A percentile compares a stretch with the other conserved stretches of the same genome.
Evolutionary conservation across 306 rosid genomes (phyloP).

Genomic region (Senna tora): DNA sequence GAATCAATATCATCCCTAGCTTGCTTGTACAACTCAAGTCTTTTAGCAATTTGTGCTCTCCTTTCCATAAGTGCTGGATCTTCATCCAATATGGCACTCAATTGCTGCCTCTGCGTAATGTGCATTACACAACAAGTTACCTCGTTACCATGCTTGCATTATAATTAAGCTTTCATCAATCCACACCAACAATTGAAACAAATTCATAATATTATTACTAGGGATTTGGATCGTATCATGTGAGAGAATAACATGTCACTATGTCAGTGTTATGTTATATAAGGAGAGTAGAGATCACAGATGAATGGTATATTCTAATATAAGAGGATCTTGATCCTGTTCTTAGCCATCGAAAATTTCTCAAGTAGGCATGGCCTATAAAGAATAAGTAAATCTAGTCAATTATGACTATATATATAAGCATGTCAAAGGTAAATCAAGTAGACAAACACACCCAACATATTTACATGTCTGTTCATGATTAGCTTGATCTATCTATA

Average conservation of each 20-base stretch:
- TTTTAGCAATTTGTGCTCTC: constrained; percentile 74
- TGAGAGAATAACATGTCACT: too few species aligned
- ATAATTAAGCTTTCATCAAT: constrained; percentile 9
- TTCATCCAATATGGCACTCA: constrained; percentile 92
- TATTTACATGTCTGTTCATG: too few species aligned
- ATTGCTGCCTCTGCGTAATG: constrained; percentile 80
- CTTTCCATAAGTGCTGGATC: constrained; percentile 93
- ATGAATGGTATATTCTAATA: too few species aligned
- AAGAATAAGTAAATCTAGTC: neutral
- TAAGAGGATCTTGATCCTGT: too few species aligned
- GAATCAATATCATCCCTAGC: constrained; percentile 96
- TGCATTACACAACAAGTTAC: constrained; percentile 18
- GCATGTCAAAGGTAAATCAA: too few species aligned
- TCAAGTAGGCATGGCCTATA: neutral
- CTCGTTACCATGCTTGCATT: neutral
- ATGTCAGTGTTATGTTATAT: too few species aligned
- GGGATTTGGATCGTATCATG: too few species aligned
- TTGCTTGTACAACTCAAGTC: constrained; percentile 94
- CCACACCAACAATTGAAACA: neutral
- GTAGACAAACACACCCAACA: too few species aligned
- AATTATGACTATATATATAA: too few species aligned
- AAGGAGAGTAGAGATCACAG: too few species aligned
- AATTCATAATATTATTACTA: constrained; percentile 1
- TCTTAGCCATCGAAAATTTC: neutral
- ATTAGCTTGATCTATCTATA: too few species aligned